phyloP scores from a whole-genome alignment of 345 rosid species.

The Brassica cretica region DNA sequence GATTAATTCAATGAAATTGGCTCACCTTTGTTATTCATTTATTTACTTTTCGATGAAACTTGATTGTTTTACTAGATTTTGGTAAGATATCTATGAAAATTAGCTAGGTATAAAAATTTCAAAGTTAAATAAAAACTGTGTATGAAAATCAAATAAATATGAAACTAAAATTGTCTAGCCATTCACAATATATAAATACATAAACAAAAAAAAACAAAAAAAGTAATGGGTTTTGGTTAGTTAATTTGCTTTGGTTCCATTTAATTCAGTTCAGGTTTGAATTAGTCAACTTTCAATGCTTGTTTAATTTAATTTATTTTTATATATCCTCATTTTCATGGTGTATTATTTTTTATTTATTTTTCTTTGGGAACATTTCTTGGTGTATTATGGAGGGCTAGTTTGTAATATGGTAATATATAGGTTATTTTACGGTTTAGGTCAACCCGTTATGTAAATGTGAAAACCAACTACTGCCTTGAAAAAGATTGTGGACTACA shows the following conservation, averaged over 20 bases:
- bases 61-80: not conserved
- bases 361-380: too few relatives aligned
- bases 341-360: not conserved
- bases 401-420: conserved; percentile 13
- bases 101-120: not conserved
- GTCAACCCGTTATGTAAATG: not conserved
- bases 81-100: not conserved
- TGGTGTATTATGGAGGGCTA: conserved; percentile 14
- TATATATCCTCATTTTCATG: not conserved
- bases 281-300: not conserved
- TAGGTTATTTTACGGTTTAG: not conserved
- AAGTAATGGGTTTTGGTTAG: not conserved
- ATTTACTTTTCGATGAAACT: not conserved
- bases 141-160: not conserved
- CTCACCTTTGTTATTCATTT: not conserved
- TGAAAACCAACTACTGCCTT: not conserved
- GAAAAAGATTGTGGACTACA: not conserved
- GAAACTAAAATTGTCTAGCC: not conserved
- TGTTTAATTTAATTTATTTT: not conserved
- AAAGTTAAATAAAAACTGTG: not conserved
- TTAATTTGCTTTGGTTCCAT: not conserved
- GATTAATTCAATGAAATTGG: not conserved
- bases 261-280: not conserved
- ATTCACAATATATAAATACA: not conserved
- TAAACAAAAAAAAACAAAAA: not conserved